Evolutionary conservation across 345 rosid species (phyloP).

Genomic region (Mangifera indica): DNA sequence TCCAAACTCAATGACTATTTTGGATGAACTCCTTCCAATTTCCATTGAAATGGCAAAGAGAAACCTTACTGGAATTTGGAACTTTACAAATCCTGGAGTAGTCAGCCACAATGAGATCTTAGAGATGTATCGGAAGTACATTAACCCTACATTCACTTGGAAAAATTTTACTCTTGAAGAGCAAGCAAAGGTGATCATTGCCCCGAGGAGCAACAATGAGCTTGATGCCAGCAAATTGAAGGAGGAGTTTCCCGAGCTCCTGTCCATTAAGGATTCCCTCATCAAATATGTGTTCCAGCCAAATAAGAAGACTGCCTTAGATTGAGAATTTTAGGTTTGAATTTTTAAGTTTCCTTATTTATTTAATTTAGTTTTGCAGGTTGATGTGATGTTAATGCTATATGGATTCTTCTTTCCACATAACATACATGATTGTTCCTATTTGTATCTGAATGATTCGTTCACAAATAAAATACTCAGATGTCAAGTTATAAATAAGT

Average conservation of each 20-base stretch:
- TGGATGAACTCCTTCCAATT: conserved; percentile 83
- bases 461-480: conserved; percentile 37
- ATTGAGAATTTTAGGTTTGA: conserved; percentile 29
- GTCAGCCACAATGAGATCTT: conserved; percentile 93
- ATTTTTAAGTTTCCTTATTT: conserved; percentile 20
- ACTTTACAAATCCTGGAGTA: conserved; percentile 84
- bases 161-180: conserved; percentile 86
- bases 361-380: conserved; percentile 26
- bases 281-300: conserved; percentile 77
- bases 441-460: conserved; percentile 30
- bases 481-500: conserved; percentile 15
- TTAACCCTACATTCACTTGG: conserved; percentile 72
- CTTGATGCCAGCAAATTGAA: conserved; percentile 74
- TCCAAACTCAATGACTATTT: conserved; percentile 91
- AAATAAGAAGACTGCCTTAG: conserved; percentile 54
- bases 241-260: conserved; percentile 74
- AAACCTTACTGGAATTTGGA: conserved; percentile 88
- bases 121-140: conserved; percentile 71
- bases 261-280: conserved; percentile 81
- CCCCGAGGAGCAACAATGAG: conserved; percentile 95
- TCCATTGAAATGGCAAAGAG: conserved; percentile 96
- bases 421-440: conserved; percentile 18
- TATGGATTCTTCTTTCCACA: conserved; percentile 16
- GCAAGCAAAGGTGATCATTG: conserved; percentile 83
- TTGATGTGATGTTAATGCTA: conserved; percentile 16